Conservation (phyloP, 108 stramenopile species). For the Skeletonema menzelii region DNA sequence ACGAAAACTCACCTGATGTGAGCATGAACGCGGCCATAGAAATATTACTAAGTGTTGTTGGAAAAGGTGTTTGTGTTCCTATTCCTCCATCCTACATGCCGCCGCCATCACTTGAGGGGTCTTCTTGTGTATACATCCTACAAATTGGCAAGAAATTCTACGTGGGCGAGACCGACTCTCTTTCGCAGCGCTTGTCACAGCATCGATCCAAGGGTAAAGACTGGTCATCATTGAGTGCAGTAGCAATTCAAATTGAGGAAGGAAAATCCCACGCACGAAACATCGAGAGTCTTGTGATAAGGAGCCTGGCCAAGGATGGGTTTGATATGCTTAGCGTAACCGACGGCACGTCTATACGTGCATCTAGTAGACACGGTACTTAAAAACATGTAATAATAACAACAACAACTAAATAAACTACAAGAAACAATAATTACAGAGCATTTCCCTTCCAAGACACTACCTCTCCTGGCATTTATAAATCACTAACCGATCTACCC, state of each 20-base stretch:
- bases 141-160: conserved; percentile 65
- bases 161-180: conserved; percentile 87
- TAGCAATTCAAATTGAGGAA: conserved; percentile 53
- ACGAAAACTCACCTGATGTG: not conserved
- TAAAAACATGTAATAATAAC: not conserved
- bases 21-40: conserved; percentile 9
- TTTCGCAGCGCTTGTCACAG: conserved; percentile 57
- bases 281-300: conserved; percentile 74
- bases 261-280: conserved; percentile 71
- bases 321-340: conserved; percentile 59
- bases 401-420: not conserved
- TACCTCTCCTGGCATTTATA: too few species aligned
- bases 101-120: conserved; percentile 74
- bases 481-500: not conserved
- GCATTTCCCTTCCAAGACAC: not conserved
- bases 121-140: conserved; percentile 83
- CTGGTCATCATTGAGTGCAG: conserved; percentile 45
- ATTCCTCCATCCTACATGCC: conserved; percentile 63
- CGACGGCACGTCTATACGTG: conserved; percentile 58
- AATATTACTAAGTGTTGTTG: conserved; percentile 36
- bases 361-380: not conserved
- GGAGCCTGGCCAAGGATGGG: conserved; percentile 57
- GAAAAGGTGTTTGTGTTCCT: not conserved
- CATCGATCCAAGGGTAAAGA: conserved; percentile 61
- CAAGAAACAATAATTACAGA: not conserved